Percentiles rank a stretch among this genome's conserved stretches.
Evolutionary conservation across 768 basidiomycete species (phyloP).

Genomic region (Termitomyces sp.): DNA sequence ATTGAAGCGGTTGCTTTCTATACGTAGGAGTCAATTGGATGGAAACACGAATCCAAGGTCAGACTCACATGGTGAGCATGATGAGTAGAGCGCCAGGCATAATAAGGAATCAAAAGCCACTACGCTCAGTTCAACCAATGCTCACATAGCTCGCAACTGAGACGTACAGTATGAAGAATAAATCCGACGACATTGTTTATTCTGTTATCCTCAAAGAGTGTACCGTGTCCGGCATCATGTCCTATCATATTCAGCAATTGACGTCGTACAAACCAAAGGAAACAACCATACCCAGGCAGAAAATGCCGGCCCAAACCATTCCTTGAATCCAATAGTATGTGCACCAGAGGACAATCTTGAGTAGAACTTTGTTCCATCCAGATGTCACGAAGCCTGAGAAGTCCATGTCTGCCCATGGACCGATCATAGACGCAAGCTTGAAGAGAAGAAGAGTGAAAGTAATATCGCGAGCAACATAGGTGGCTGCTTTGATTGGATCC

Average conservation of each 20-base stretch:
- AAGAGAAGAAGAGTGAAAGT: constrained; percentile 35
- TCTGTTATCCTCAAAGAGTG: constrained; percentile 28
- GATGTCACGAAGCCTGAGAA: constrained; percentile 33
- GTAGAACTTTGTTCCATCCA: constrained; percentile 22
- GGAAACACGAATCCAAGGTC: background rate
- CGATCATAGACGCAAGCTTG: constrained; percentile 37
- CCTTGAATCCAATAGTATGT: constrained; percentile 48
- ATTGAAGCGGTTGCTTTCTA: constrained; percentile 66
- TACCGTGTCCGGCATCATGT: constrained; percentile 41
- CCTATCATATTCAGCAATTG: constrained; percentile 18
- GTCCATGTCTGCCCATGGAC: constrained; percentile 28
- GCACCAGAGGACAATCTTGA: constrained; percentile 35
- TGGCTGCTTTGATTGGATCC: constrained; percentile 29
- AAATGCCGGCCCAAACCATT: constrained; percentile 44
- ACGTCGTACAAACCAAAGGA: background rate
- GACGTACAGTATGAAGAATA: constrained; percentile 36
- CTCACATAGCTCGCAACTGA: background rate
- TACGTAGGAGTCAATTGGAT: background rate
- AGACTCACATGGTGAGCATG: constrained; percentile 58
- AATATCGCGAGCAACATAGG: constrained; percentile 42
- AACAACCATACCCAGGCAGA: constrained; percentile 37
- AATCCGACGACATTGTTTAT: constrained; percentile 44
- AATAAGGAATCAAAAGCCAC: constrained; percentile 49
- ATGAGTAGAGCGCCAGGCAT: constrained; percentile 66
- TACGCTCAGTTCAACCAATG: constrained; percentile 20